Evolutionary conservation across 129 eudicot genomes (phyloP).

Genomic region (Helichrysum umbraculigerum): DNA sequence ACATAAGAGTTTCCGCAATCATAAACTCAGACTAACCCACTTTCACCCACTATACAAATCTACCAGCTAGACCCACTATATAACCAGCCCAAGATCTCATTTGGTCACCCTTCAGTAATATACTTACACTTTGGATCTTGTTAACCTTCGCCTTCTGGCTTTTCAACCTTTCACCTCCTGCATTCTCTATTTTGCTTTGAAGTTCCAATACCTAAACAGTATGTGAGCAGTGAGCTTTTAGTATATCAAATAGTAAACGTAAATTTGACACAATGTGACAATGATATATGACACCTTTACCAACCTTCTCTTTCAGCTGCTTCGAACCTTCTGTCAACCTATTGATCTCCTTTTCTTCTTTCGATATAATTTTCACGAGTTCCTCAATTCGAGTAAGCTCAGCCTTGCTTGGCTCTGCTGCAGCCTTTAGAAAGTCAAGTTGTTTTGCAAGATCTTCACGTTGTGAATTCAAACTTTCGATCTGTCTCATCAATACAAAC

Average conservation of each 20-base stretch:
- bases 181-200: slow-evolving; percentile 90
- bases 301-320: slow-evolving; percentile 79
- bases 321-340: slow-evolving; percentile 69
- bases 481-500: slow-evolving; percentile 38
- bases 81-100: no score
- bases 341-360: slow-evolving; percentile 75
- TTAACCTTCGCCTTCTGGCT: slow-evolving; percentile 68
- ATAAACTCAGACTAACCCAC: background rate
- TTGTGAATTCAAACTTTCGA: slow-evolving; percentile 75
- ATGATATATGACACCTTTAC: background rate
- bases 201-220: slow-evolving; percentile 66
- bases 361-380: slow-evolving; percentile 43
- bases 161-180: slow-evolving; percentile 86
- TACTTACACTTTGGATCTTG: slow-evolving; percentile 49
- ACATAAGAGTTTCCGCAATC: background rate
- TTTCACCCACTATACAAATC: background rate
- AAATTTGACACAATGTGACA: background rate
- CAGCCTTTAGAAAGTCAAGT: slow-evolving; percentile 68
- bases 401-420: slow-evolving; percentile 65
- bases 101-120: background rate
- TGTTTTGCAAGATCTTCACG: slow-evolving; percentile 66
- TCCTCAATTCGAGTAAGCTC: slow-evolving; percentile 61
- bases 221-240: background rate
- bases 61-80: background rate
- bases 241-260: background rate